Evolutionary conservation across 176 grass and related monocot genomes (phyloP).

Genomic region (Triticum turgidum): DNA sequence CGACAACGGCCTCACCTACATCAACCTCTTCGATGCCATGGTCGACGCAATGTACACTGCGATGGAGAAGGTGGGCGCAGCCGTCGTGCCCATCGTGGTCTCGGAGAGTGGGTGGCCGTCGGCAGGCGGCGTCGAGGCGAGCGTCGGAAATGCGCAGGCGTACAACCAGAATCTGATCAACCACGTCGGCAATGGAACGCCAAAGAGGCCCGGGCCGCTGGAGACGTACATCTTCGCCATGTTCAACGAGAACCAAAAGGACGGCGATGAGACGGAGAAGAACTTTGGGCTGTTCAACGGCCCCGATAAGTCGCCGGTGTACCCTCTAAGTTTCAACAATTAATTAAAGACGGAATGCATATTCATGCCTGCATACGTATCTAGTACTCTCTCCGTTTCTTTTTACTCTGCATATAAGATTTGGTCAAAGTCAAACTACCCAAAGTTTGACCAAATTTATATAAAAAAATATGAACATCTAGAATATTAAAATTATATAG

Average conservation of each 20-base stretch:
- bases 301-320: not conserved
- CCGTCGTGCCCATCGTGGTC: conserved; percentile 54
- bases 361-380: not conserved
- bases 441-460: too few species aligned
- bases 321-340: not conserved
- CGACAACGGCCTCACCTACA: conserved; percentile 30
- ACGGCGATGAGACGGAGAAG: conserved; percentile 69
- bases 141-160: conserved; percentile 55
- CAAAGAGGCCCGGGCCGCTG: conserved; percentile 46
- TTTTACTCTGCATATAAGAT: too few species aligned
- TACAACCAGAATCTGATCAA: conserved; percentile 76
- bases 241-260: conserved; percentile 95
- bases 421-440: too few species aligned
- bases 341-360: not conserved
- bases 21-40: conserved; percentile 58
- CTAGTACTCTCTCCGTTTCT: too few species aligned
- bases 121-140: conserved; percentile 54
- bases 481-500: too few species aligned
- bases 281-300: conserved; percentile 68
- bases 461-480: too few species aligned
- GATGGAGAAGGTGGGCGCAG: conserved; percentile 61
- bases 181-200: conserved; percentile 56
- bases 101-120: conserved; percentile 96
- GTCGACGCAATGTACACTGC: conserved; percentile 45
- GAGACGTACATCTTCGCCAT: conserved; percentile 93